Percentiles rank a stretch among this genome's conserved stretches.
phyloP scores from a whole-genome alignment of 2,329 filamentous ascomycete genomes.

The Xylaria sp. region DNA sequence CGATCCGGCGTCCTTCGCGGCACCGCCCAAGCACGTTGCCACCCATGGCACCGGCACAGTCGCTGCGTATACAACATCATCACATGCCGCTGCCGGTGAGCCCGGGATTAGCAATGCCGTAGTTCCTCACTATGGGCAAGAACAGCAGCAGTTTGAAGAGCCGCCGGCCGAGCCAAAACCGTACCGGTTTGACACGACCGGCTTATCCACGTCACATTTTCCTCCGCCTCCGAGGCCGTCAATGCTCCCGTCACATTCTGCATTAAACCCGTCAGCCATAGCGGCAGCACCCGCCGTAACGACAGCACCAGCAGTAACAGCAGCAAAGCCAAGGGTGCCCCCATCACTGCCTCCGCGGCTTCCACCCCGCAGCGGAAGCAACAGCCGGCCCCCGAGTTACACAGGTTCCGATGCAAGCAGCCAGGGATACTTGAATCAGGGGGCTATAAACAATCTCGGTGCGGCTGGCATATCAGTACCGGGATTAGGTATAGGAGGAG shows the following conservation, averaged over 20 bases:
- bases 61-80: conserved; percentile 6
- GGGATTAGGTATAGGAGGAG: conserved; percentile 61
- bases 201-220: conserved; percentile 61
- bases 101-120: conserved; percentile 16
- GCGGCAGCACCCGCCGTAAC: background rate
- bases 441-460: conserved; percentile 60
- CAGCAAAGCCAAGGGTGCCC: conserved; percentile 30
- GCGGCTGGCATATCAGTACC: conserved; percentile 74
- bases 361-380: conserved; percentile 54
- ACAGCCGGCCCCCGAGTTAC: conserved; percentile 40
- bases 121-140: conserved; percentile 28
- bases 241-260: background rate
- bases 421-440: conserved; percentile 42
- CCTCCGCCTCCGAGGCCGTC: conserved; percentile 60
- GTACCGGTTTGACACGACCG: conserved; percentile 65
- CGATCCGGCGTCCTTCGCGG: conserved; percentile 73
- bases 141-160: conserved; percentile 29
- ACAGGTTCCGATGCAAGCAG: conserved; percentile 16
- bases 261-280: background rate
- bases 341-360: conserved; percentile 62
- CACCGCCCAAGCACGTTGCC: conserved; percentile 63
- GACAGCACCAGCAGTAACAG: background rate
- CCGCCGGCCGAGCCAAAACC: conserved; percentile 50
- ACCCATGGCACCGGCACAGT: conserved; percentile 1
- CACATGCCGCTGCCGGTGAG: conserved; percentile 17